Evolutionary conservation across 2,329 filamentous ascomycete species (phyloP).

Genomic region (Herpotrichia juniperi): DNA sequence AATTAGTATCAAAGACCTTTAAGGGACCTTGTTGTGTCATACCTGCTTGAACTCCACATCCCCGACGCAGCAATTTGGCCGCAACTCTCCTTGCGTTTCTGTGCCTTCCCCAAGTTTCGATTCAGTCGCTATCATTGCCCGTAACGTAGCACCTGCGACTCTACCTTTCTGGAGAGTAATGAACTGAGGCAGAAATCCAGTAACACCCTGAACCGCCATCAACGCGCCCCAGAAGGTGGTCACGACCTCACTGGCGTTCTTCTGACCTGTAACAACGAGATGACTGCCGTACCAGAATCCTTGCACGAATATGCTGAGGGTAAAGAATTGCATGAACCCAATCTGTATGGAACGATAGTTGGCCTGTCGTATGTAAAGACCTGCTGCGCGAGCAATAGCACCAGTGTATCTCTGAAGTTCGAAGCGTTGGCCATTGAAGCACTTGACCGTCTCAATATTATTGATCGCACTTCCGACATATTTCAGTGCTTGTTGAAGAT

Average conservation of each 20-base stretch:
- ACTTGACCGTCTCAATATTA: conserved; percentile 85
- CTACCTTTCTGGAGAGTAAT: conserved; percentile 80
- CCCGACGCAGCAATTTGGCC: conserved; percentile 60
- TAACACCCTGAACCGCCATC: conserved; percentile 75
- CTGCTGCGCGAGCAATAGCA: conserved; percentile 64
- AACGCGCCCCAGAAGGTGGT: conserved; percentile 87
- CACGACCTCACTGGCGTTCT: conserved; percentile 70
- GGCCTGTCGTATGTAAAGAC: conserved; percentile 71
- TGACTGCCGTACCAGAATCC: conserved; percentile 88
- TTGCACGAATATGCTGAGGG: conserved; percentile 79
- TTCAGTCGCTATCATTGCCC: conserved; percentile 49
- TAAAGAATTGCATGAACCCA: conserved; percentile 74
- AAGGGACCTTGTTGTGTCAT: conserved; percentile 29
- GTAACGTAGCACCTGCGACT: conserved; percentile 70
- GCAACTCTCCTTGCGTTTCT: conserved; percentile 19
- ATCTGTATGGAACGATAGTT: conserved; percentile 73
- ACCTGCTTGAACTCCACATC: conserved; percentile 74
- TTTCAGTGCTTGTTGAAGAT: conserved; percentile 74
- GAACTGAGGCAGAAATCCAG: conserved; percentile 76
- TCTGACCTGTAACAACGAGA: conserved; percentile 66
- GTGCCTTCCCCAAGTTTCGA: conserved; percentile 26
- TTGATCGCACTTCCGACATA: conserved; percentile 71
- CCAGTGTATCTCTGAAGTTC: conserved; percentile 71
- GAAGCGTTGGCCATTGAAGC: conserved; percentile 75
- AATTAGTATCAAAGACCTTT: background rate